These are phyloP conservation scores for Sistotremastrum niveocremeum DNA, from an alignment of 768 basidiomycete genomes.

Conservation along the genomic window DNA sequence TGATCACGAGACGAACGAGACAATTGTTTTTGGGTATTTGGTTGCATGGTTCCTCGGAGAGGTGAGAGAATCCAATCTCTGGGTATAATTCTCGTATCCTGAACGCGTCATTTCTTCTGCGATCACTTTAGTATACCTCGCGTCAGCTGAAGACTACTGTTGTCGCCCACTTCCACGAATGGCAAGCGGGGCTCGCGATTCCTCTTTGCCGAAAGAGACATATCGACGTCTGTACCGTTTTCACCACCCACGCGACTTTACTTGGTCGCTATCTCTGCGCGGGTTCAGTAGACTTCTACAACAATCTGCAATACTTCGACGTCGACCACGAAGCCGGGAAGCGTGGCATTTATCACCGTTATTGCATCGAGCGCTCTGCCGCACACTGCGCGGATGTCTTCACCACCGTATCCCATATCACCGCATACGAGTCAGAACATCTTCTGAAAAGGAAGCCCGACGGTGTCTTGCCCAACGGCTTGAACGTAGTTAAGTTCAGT, in stretches of 20 bases:
- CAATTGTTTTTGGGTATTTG: slow-evolving; percentile 94
- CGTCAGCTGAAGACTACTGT: slow-evolving; percentile 76
- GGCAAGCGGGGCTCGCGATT: slow-evolving; percentile 96
- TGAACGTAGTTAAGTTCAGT: slow-evolving; percentile 98
- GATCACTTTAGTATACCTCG: slow-evolving; percentile 50
- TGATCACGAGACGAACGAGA: slow-evolving; percentile 97
- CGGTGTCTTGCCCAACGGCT: slow-evolving; percentile 91
- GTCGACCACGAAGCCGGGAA: slow-evolving; percentile 99
- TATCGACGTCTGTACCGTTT: slow-evolving; percentile 96
- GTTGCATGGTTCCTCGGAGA: slow-evolving; percentile 99
- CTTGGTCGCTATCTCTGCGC: slow-evolving; percentile 98
- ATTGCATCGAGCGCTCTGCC: slow-evolving; percentile 93
- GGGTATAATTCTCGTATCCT: not conserved
- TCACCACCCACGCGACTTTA: slow-evolving; percentile 96
- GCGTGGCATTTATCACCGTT: slow-evolving; percentile 94
- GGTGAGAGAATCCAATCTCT: slow-evolving; percentile 31
- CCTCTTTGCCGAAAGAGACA: slow-evolving; percentile 91
- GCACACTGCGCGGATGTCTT: slow-evolving; percentile 97
- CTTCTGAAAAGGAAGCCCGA: slow-evolving; percentile 95
- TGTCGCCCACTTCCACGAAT: slow-evolving; percentile 98
- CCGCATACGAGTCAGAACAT: slow-evolving; percentile 94
- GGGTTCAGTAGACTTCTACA: slow-evolving; percentile 97
- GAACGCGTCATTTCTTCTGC: slow-evolving; percentile 1
- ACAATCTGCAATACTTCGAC: slow-evolving; percentile 98
- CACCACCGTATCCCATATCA: slow-evolving; percentile 96